Evolutionary conservation across 768 basidiomycete genomes (phyloP), one percentile per base, ranked within the genome.

Genomic region (Candolleomyces aberdarensis): DNA sequence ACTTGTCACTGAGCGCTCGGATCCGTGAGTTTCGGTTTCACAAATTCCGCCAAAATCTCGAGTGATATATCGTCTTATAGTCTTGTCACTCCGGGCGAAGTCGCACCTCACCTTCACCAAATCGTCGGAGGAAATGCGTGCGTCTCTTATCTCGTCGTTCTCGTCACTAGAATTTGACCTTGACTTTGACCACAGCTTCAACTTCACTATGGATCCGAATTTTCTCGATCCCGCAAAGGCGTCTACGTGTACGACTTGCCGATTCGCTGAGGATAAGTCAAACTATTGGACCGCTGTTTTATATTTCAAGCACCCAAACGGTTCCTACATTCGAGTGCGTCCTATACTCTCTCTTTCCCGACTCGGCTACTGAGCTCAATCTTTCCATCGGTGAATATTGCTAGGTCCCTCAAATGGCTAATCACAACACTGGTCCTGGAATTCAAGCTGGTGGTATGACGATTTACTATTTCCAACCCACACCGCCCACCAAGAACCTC

Each of bases 271-370:
- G 26, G 59, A 60, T 22, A 54, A 54, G 19, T 60, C 59, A 15
- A 60, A 60, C 53, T 60, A 60, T 36, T 60, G 59, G 59, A 60
- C 59, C 8, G 59, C 59, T 7, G 59, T 60, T 1, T 19, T 60
- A 22, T 60, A 29, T 43, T 60, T 60, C 44, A 60, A 56, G 53
- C 59, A 60, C 22, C 36, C 39, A 4, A 60, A 60, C 22, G 59
- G 59, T 10, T 56, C 50, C 41, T 60, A 46, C 47, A 60, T 60
- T 46, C 52, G 59, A 46, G 59, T 60, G 49, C 13, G 52, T 43
- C 15, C 15, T 29, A 22, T 51, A 14, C 19, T 7, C 15, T 52
- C 22, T 36, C 36, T 36, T 26, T 4, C 8, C 8, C 9, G 15
- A 31, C 1, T 10, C 54, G 5, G 5, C 2, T 11, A 8, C 3